phyloP scores from a whole-genome alignment of 2,329 filamentous ascomycete species.

The Trichoderma sp. region DNA sequence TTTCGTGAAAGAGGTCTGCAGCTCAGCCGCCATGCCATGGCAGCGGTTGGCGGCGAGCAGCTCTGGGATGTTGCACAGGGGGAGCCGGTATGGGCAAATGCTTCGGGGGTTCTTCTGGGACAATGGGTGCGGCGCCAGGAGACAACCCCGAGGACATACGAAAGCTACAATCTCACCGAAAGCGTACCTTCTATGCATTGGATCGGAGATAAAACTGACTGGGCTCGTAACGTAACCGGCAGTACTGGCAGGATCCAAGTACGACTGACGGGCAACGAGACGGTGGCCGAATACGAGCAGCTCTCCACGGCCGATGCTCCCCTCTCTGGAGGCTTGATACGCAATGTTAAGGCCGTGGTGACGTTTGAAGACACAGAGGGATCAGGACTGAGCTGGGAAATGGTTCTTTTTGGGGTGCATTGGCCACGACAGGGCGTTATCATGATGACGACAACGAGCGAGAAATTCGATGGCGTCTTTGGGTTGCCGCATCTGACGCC shows the following conservation, averaged over 20 bases:
- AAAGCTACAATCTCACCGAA: constrained; percentile 63
- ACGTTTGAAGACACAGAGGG: constrained; percentile 70
- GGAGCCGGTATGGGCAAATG: constrained; percentile 69
- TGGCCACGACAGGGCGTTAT: constrained; percentile 79
- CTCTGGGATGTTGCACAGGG: constrained; percentile 42
- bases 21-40: constrained; percentile 57
- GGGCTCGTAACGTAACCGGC: constrained; percentile 81
- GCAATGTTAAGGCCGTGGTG: constrained; percentile 69
- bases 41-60: constrained; percentile 44
- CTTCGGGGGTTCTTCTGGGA: constrained; percentile 76
- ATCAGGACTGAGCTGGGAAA: constrained; percentile 72
- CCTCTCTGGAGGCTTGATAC: constrained; percentile 55
- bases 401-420: constrained; percentile 81
- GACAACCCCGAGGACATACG: constrained; percentile 48
- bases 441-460: constrained; percentile 84
- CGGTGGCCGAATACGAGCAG: constrained; percentile 48
- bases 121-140: constrained; percentile 66
- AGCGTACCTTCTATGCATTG: constrained; percentile 69
- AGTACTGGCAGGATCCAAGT: constrained; percentile 68
- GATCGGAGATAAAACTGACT: constrained; percentile 58
- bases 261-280: constrained; percentile 59
- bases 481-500: constrained; percentile 81
- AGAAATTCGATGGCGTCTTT: constrained; percentile 93
- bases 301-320: constrained; percentile 36
- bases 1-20: constrained; percentile 67